phyloP scores from a whole-genome alignment of 2,329 filamentous ascomycete species.

The Diplodia intermedia region DNA sequence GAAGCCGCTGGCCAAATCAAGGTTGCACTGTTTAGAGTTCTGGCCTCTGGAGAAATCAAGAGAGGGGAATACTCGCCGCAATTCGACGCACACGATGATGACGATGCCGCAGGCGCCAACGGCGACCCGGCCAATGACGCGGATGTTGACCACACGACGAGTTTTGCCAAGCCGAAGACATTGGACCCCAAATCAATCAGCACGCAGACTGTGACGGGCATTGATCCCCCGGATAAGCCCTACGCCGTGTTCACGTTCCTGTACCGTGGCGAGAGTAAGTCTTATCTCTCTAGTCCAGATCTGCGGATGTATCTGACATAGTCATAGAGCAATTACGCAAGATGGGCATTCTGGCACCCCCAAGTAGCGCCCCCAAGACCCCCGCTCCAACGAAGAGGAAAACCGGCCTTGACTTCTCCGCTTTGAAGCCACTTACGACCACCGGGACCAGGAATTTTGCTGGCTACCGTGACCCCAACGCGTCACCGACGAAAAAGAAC shows the following conservation, averaged over 20 bases:
- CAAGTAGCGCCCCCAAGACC: conserved; percentile 68
- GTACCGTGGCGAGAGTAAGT: conserved; percentile 92
- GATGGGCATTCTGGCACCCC: conserved; percentile 82
- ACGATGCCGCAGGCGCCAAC: conserved; percentile 67
- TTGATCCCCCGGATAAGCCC: conserved; percentile 93
- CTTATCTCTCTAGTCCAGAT: not conserved
- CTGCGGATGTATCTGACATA: conserved; percentile 20
- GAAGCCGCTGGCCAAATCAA: conserved; percentile 98
- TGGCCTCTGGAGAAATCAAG: conserved; percentile 96
- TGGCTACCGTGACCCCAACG: conserved; percentile 77
- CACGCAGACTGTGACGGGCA: conserved; percentile 98
- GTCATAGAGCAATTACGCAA: conserved; percentile 86
- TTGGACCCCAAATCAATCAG: conserved; percentile 97
- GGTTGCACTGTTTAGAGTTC: conserved; percentile 91
- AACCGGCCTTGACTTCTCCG: conserved; percentile 86
- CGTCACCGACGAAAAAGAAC: conserved; percentile 52
- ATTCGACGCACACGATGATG: conserved; percentile 95
- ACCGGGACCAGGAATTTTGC: conserved; percentile 90
- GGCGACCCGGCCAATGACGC: conserved; percentile 68
- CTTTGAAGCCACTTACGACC: conserved; percentile 80
- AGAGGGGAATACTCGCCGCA: conserved; percentile 97
- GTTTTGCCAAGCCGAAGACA: conserved; percentile 95
- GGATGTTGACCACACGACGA: conserved; percentile 95
- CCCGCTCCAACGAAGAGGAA: conserved; percentile 75
- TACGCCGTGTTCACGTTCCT: conserved; percentile 98